Evolutionary conservation across 2,329 filamentous ascomycete genomes (phyloP), one percentile per base, ranked within the genome.

Genomic region (Colletotrichum trifolii): DNA sequence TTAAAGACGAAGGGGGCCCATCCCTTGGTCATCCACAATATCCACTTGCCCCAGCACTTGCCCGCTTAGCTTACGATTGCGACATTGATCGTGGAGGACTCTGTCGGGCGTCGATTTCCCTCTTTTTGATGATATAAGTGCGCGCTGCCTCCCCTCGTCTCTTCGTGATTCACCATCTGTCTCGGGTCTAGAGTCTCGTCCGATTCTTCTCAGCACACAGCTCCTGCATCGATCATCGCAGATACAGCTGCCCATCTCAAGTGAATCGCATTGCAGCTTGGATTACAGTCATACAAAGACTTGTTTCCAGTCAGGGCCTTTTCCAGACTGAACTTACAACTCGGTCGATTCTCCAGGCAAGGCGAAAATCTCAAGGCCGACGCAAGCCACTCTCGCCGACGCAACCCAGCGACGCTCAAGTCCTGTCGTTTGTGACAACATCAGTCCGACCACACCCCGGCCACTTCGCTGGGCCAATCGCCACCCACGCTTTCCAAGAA

Each of bases 31-130:
- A 57, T 61, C 62, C 55, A 61, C 55, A 36, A 60, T 60, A 66
- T 50, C 55, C 65, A 61, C 64, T 60, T 67, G 60, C 54, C 64
- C 61, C 61, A 53, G 39, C 46, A 25, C 52, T 55, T 52, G 48
- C 36, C 50, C 63, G 52, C 55, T 53, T 65, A 66, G 65, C 45
- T 60, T 49, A 40, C 39, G 60, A 64, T 66, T 66, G 64, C 64
- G 64, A 66, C 64, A 66, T 66, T 54, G 54, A n/a, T 45, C 46
- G 46, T 47, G n/a, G 35, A 43, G 52, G 13, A 34, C 35, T 38
- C 47, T 48, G 42, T 43, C n/a, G 47, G 46, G 38, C 13, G 40
- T 63, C 38, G 47, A 8, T 43, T 52, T 17, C 52, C 35, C 42
- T 66, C 47, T 48, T 54, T 47, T 62, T 34, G 13, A 8, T 7